Base-by-base conservation (phyloP, 2,329 filamentous ascomycete species). In the Fusarium chuoi region DNA sequence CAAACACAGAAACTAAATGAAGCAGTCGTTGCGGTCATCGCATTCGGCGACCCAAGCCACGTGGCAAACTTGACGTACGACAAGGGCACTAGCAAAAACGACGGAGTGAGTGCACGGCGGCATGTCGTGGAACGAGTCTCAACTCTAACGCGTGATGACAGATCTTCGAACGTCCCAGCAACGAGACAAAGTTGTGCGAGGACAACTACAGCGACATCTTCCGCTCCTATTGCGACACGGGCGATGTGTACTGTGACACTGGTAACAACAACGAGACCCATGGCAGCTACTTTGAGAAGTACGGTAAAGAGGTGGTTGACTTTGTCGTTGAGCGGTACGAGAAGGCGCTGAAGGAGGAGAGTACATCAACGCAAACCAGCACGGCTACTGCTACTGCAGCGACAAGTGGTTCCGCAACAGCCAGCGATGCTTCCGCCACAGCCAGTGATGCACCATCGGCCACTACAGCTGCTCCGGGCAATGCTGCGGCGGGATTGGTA, bases 31-130 rank as follows among this genome's bases (percentile, higher is more conserved):
- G 83, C 83, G 33, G 78, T 84, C 65, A 73, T 83, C 49, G 70
- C 84, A 58, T 84, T 84, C 57, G 84, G 84, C 52, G 84, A 85
- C 77, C 84, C 84, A 26, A 82, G 81, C 65, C 82, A 84, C 76
- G 75, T 80, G 68, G 76, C 77, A 77, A 80, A 81, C 60, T 62
- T 78, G 30, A 76, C 80, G 49, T 85, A 82, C 78, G 78, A 81
- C 75, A 74, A 65, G 35, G 84, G 84, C 65, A 83, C 81, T 26
- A 83, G 82, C 74, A 78, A 78, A 10, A 78, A 69, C 3, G 67
- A 84, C 57, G 84, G 84, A 28, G 84, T 85, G 78, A 66, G 83
- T 79, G 33, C 13, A 63, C n/a, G 44, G 18, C 22, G 24, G 5
- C 24, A 48, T 33, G 17, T 24, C 20, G 55, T 64, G 48, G 9